Conservation (phyloP, 306 rosid genomes). For the Glycyrrhiza uralensis region DNA sequence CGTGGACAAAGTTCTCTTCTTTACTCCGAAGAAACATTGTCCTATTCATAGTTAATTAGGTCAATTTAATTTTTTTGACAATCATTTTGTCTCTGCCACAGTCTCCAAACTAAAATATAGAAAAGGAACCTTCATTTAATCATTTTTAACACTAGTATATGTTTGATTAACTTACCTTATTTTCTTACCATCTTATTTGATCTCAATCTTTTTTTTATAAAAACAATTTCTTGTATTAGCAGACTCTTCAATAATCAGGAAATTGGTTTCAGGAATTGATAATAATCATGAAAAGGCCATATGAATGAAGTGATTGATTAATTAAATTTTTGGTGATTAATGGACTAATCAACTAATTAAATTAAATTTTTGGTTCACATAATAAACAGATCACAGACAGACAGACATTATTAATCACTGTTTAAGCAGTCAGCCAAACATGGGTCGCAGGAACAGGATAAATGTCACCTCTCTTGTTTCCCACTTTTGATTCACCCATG, state of each 20-base stretch:
- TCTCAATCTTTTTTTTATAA: too few species aligned
- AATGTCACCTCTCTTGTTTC: slow-evolving; percentile 11
- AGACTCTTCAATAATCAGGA: not conserved
- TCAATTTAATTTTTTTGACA: not conserved
- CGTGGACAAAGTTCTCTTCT: slow-evolving; percentile 2
- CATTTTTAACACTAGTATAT: too few species aligned
- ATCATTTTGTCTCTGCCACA: not conserved
- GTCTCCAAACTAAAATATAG: not conserved
- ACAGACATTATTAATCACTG: not conserved
- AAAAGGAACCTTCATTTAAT: not conserved
- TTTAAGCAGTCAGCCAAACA: not conserved
- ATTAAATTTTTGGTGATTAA: not conserved
- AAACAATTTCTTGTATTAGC: not conserved
- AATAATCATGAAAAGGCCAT: not conserved
- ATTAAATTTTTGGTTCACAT: not conserved
- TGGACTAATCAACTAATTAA: not conserved
- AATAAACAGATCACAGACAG: not conserved
- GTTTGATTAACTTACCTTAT: not conserved
- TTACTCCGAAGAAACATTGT: not conserved
- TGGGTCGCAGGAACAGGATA: not conserved
- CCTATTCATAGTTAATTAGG: not conserved
- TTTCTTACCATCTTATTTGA: not conserved
- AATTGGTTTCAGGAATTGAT: not conserved
- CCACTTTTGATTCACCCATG: not conserved
- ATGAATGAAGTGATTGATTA: slow-evolving; percentile 13